Percentiles rank a stretch among this genome's conserved stretches.
Evolutionary conservation across 2,329 filamentous ascomycete genomes (phyloP).

Genomic region (Diaporthe caulivora): DNA sequence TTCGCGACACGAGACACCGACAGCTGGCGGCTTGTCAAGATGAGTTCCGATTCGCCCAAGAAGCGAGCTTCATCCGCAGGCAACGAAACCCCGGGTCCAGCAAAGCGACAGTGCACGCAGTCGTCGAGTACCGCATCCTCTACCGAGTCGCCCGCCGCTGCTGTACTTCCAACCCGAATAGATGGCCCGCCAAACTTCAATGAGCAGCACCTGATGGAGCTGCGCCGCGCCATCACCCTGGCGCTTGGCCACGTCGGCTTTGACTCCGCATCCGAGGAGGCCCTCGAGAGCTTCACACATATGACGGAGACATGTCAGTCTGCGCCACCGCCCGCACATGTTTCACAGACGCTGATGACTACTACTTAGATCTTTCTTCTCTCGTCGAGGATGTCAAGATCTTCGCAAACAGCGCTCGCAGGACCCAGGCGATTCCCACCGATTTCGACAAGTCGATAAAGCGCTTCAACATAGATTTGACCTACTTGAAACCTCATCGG

Average conservation of each 20-base stretch:
- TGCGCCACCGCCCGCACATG: neutral
- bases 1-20: neutral
- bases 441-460: constrained; percentile 69
- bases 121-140: constrained; percentile 38
- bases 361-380: constrained; percentile 59
- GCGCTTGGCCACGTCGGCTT: constrained; percentile 71
- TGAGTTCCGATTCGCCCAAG: constrained; percentile 31
- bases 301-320: constrained; percentile 69
- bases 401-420: constrained; percentile 61
- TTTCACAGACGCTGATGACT: constrained; percentile 11
- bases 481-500: constrained; percentile 67
- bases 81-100: constrained; percentile 44
- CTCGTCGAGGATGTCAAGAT: constrained; percentile 63
- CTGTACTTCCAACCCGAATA: constrained; percentile 11
- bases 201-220: constrained; percentile 53
- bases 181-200: constrained; percentile 42
- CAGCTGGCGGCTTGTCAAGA: neutral
- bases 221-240: constrained; percentile 68
- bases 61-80: constrained; percentile 53
- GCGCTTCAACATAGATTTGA: constrained; percentile 63
- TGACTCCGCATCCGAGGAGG: constrained; percentile 64
- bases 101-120: constrained; percentile 50
- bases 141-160: constrained; percentile 32
- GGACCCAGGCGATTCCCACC: constrained; percentile 64
- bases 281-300: constrained; percentile 69